A percentile compares a stretch with the other conserved stretches of the same genome.
These are phyloP conservation scores for Trifolium fragiferum DNA, from an alignment of 306 rosid species.

Conservation along the genomic window DNA sequence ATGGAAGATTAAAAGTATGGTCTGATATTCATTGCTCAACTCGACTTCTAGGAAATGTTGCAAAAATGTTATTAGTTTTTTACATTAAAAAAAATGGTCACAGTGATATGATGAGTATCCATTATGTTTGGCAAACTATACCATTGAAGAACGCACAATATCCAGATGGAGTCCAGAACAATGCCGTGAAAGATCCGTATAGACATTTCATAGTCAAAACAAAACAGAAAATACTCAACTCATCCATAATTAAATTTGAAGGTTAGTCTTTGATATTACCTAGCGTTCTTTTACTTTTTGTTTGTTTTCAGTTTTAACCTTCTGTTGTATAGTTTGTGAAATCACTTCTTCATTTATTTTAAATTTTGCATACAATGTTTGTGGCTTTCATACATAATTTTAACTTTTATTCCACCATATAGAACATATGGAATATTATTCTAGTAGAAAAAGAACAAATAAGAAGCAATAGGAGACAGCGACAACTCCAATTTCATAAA, in stretches of 20 bases:
- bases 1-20: slow-evolving; percentile 70
- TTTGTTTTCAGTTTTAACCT: too few species aligned
- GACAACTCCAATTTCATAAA: neutral
- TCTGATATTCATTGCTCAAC: slow-evolving; percentile 73
- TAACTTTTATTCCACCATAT: too few species aligned
- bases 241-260: too few species aligned
- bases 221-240: too few species aligned
- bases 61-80: slow-evolving; percentile 63
- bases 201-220: neutral
- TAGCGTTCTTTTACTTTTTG: too few species aligned
- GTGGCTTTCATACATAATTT: too few species aligned
- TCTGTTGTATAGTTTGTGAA: too few species aligned
- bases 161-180: slow-evolving; percentile 68
- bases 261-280: too few species aligned
- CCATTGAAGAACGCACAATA: slow-evolving; percentile 54
- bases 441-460: too few species aligned
- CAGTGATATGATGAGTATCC: slow-evolving; percentile 46
- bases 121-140: slow-evolving; percentile 47
- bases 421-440: too few species aligned
- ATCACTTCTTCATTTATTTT: too few species aligned
- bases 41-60: slow-evolving; percentile 71
- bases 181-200: slow-evolving; percentile 54
- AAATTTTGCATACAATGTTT: too few species aligned
- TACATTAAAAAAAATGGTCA: slow-evolving; percentile 49
- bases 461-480: neutral